Conservation (phyloP, 768 basidiomycete genomes). For the Chiua virens region DNA sequence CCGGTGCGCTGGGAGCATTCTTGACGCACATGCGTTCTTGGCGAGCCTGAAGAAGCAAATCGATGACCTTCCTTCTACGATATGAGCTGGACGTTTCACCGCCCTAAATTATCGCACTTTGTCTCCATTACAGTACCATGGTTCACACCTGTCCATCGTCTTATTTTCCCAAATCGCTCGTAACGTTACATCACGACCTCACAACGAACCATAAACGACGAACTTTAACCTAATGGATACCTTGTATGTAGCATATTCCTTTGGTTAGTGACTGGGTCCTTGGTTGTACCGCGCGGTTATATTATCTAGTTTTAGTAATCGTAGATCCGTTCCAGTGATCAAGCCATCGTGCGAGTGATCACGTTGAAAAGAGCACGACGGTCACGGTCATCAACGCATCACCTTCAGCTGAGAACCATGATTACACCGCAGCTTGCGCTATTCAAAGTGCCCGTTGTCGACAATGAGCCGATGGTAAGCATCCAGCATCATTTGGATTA, state of each 20-base stretch:
- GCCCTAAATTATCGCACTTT: not conserved
- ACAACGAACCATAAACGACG: too few relatives aligned
- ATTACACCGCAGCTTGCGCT: constrained; percentile 73
- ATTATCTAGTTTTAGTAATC: not conserved
- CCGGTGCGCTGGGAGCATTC: constrained; percentile 65
- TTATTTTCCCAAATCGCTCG: not conserved
- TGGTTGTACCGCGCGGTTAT: not conserved
- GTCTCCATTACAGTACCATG: too few relatives aligned
- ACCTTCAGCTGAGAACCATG: constrained; percentile 39
- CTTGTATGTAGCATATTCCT: too few relatives aligned
- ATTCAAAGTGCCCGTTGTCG: constrained; percentile 81
- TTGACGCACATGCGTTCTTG: constrained; percentile 60
- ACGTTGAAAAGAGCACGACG: too few relatives aligned
- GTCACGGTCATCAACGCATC: too few relatives aligned
- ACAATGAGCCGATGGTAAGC: constrained; percentile 93
- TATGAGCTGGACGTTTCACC: constrained; percentile 26
- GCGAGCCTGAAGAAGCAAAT: constrained; percentile 54
- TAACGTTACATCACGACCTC: not conserved
- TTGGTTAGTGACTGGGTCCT: too few relatives aligned
- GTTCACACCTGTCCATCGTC: too few relatives aligned
- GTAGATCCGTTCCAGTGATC: constrained; percentile 16
- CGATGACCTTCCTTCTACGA: constrained; percentile 49
- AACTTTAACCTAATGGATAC: too few relatives aligned
- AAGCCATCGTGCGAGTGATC: too few relatives aligned
- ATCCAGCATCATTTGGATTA: not conserved